Base-by-base conservation (phyloP, 177 flowering plant genomes). In the Vitis hybrid region DNA sequence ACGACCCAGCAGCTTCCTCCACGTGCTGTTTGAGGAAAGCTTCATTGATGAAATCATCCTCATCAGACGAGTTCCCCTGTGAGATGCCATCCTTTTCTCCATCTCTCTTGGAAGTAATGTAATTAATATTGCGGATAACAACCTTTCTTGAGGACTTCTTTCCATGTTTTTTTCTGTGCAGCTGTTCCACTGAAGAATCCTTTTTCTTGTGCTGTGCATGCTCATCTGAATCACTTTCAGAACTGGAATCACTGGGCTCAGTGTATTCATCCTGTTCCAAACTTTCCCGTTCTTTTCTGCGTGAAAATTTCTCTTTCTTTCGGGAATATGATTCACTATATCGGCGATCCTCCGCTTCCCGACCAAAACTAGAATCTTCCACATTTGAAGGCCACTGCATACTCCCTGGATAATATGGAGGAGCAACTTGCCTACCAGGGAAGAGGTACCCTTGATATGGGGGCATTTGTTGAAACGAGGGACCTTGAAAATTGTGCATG, bases 101-200 rank as follows among this genome's bases (percentile, higher is more conserved):
- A 70, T 85, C 83, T 46, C 80, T 83, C 69, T 78, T 83, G 1
- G 98, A 85, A 68, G 90, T 78, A 4, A 91, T 87, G 82, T 93
- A 93, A 67, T 92, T 94, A 18, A 94, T 89, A 70, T 94, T 94
- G 57, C 93, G 96, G 57, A 94, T 92, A 58, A 94, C 91, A 54
- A 94, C 97, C 76, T 78, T 90, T 75, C 86, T 87, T 60, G 93
- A 89, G 20, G 90, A 81, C 67, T 80, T 86, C 76, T 85, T 92
- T 67, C 85, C 87, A 69, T 83, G 77, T 71, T 79, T 86, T 69
- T 78, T 88, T 61, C 53, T 81, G 24, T 18, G 80, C 64, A 32
- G 46, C 30, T 78, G 60, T 65, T 74, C 82, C 49, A 46, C 50
- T 17, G 84, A 82, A 74, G 85, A 74, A 50, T 72, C 60, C 74